A percentile compares a stretch with the other conserved stretches of the same genome.
These are phyloP conservation scores for Aspergillus sp. DNA, from an alignment of 2,329 filamentous ascomycete genomes.

Conservation along the genomic window DNA sequence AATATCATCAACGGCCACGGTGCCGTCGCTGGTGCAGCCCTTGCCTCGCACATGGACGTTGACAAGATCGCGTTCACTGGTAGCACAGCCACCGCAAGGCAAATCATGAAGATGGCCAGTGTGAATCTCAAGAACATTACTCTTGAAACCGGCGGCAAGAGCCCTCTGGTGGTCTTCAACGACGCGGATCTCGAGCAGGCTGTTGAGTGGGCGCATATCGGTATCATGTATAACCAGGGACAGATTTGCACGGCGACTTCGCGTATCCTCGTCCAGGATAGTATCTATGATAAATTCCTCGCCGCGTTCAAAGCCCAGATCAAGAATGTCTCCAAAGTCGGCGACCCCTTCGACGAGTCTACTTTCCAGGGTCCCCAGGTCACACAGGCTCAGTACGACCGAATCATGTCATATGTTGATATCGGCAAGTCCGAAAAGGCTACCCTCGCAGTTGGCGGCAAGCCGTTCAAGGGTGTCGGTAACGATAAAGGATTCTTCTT, in stretches of 20 bases:
- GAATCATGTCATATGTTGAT: constrained; percentile 69
- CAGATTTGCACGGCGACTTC: constrained; percentile 38
- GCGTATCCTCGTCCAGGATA: constrained; percentile 61
- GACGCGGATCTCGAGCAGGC: constrained; percentile 68
- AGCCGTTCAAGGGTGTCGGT: constrained; percentile 53
- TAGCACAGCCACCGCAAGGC: constrained; percentile 32
- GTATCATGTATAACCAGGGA: constrained; percentile 48
- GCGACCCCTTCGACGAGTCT: constrained; percentile 36
- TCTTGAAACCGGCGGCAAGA: constrained; percentile 60
- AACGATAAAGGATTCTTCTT: constrained; percentile 66
- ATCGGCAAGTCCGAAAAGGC: constrained; percentile 70
- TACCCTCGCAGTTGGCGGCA: constrained; percentile 64
- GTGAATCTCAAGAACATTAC: constrained; percentile 37
- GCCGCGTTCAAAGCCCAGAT: constrained; percentile 32
- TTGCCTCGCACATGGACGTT: constrained; percentile 32
- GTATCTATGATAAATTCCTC: constrained; percentile 34
- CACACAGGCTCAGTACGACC: constrained; percentile 38
- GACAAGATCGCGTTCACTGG: constrained; percentile 39
- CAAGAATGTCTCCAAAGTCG: constrained; percentile 33
- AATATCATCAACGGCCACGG: constrained; percentile 37
- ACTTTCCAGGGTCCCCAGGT: constrained; percentile 40
- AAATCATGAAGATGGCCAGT: constrained; percentile 39
- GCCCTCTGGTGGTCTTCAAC: constrained; percentile 62
- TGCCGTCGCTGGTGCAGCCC: constrained; percentile 29
- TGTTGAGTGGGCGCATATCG: constrained; percentile 65